These are phyloP conservation scores for Umbelopsis isabellina DNA, from an alignment of 192 early-diverging fungal genomes.

Conservation along the genomic window DNA sequence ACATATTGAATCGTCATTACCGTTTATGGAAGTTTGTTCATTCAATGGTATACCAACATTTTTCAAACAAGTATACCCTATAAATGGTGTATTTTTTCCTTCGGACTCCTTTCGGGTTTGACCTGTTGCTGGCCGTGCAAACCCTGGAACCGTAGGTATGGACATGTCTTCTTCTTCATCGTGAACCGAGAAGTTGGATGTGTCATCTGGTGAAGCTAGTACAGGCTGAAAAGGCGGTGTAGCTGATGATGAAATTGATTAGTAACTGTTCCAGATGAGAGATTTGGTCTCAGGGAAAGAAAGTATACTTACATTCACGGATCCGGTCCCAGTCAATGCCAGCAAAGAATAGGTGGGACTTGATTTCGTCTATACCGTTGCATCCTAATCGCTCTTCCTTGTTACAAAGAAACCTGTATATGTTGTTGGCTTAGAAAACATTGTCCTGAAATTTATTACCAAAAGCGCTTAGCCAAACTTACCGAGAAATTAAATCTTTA, in stretches of 20 bases:
- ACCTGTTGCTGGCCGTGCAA: slow-evolving; percentile 44
- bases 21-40: neutral
- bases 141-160: slow-evolving; percentile 43
- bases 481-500: slow-evolving; percentile 69
- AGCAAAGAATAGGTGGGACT: slow-evolving; percentile 68
- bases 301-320: slow-evolving; percentile 41
- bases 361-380: slow-evolving; percentile 61
- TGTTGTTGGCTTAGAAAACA: neutral
- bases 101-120: slow-evolving; percentile 64
- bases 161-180: slow-evolving; percentile 69
- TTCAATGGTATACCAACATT: slow-evolving; percentile 31
- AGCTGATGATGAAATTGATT: slow-evolving; percentile 25
- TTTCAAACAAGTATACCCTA: slow-evolving; percentile 81
- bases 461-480: neutral
- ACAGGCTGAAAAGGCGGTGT: slow-evolving; percentile 86
- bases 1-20: no score
- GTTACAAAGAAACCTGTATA: slow-evolving; percentile 69
- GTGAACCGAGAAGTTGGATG: slow-evolving; percentile 83
- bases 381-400: slow-evolving; percentile 74
- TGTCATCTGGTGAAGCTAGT: slow-evolving; percentile 87
- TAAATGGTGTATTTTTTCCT: slow-evolving; percentile 82
- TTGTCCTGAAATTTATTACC: no score
- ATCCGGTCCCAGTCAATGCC: slow-evolving; percentile 65
- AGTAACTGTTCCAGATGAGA: neutral
- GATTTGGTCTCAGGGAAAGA: neutral